Evolutionary conservation across 805 yeast genomes (phyloP), one percentile per base, ranked within the genome.

Genomic region (Ogataea degrootiae): DNA sequence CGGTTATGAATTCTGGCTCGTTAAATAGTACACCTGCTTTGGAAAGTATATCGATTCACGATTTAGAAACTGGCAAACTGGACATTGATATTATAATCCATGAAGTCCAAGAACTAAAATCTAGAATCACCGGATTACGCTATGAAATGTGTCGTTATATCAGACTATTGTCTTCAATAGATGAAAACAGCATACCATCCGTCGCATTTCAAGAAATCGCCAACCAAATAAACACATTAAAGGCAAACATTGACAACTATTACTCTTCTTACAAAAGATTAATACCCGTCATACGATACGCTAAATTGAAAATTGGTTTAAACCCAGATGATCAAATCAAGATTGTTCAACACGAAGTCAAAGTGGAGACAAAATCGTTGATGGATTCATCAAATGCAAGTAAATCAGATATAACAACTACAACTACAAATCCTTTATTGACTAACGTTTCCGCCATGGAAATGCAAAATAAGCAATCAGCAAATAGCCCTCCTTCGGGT

Each of bases 251-350:
- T 39, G 68, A 68, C 31, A 69, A 67, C 4, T 77, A 76, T 49
- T 69, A 73, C 50, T 62, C 55, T 6, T 67, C 73, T 44, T 78
- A 76, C 57, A 73, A 69, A 43, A 63, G 72, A 47, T 60, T 78
- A 16, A 60, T 76, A 2, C 82, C 83, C 4, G 68, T 78, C 38
- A 73, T 78, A 39, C 68, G 77, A 51, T 68, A 75, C 50, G 69
- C 81, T 1, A 80, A 77, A 56, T 69, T 74, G 33, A 75, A 73
- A 49, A 62, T 72, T 42, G 82, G 82, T 0, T 69, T 74, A 47
- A 77, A 73, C 38, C 80, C 74, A 3, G 80, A 76, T 52, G 71
- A 67, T 12, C 61, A 66, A n/a, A 66, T 72, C n/a, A 62, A 57
- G 46, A 51, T 65, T 1, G 39, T 34, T 0, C 48, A 48, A 8